phyloP scores from a whole-genome alignment of 768 basidiomycete species.

The Hypholoma sublateritium region DNA sequence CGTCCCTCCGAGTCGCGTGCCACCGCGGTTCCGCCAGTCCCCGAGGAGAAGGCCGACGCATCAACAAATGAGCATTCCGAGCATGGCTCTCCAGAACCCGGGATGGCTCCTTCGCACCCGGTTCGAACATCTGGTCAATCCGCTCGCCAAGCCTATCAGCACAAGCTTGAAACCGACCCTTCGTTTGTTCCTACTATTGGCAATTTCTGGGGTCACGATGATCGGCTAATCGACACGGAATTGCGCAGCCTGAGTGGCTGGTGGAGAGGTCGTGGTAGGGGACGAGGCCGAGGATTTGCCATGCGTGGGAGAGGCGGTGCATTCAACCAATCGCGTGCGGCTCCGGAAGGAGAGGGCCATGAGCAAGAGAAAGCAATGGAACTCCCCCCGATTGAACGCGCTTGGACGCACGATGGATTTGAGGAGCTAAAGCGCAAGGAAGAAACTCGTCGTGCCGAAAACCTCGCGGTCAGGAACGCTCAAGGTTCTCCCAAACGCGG shows the following conservation, averaged over 20 bases:
- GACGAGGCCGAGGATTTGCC: conserved; percentile 47
- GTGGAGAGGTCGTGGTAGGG: conserved; percentile 65
- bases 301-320: conserved; percentile 54
- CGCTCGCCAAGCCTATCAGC: conserved; percentile 84
- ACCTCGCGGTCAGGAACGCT: conserved; percentile 16
- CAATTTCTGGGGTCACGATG: conserved; percentile 94
- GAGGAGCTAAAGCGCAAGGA: conserved; percentile 84
- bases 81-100: conserved; percentile 2
- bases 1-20: conserved; percentile 28
- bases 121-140: conserved; percentile 14
- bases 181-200: conserved; percentile 90
- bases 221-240: conserved; percentile 82
- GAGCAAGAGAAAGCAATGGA: conserved; percentile 23
- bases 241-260: conserved; percentile 80
- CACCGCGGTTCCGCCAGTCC: conserved; percentile 22
- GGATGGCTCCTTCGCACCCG: conserved; percentile 23
- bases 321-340: conserved; percentile 13
- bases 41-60: conserved; percentile 6
- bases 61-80: conserved; percentile 19
- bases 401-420: conserved; percentile 87
- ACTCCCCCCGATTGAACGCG: conserved; percentile 60
- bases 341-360: conserved; percentile 15
- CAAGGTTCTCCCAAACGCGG: conserved; percentile 23
- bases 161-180: conserved; percentile 80
- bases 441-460: conserved; percentile 46